Conservation (phyloP, 1,139 yeast species). For the Hansenula lynferdii region DNA sequence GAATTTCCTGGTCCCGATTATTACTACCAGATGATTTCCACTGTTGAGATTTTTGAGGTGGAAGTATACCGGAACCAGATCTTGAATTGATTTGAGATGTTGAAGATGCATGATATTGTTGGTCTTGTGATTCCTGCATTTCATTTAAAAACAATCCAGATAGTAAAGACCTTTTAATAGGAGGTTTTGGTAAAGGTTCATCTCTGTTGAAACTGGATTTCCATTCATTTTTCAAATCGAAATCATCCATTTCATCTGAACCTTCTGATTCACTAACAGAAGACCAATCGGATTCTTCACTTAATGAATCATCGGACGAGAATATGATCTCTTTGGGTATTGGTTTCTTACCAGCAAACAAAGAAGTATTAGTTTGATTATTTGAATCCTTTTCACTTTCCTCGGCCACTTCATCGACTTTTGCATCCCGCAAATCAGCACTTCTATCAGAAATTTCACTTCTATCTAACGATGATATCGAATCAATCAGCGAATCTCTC, state of each 20-base stretch:
- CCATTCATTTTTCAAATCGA: slow-evolving; percentile 32
- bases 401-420: background rate
- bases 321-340: slow-evolving; percentile 21
- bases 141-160: slow-evolving; percentile 68
- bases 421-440: too few relatives aligned
- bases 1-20: slow-evolving; percentile 5
- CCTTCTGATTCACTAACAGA: slow-evolving; percentile 21
- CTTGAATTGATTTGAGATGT: slow-evolving; percentile 1
- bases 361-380: slow-evolving; percentile 9
- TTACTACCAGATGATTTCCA: slow-evolving; percentile 4
- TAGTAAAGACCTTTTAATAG: slow-evolving; percentile 54
- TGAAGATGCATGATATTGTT: slow-evolving; percentile 12
- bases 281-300: slow-evolving; percentile 34
- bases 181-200: slow-evolving; percentile 30
- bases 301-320: slow-evolving; percentile 29
- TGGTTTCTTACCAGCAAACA: slow-evolving; percentile 16
- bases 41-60: slow-evolving; percentile 3
- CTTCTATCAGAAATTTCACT: background rate
- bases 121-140: slow-evolving; percentile 24
- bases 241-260: slow-evolving; percentile 45
- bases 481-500: background rate
- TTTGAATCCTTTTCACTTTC: background rate
- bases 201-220: slow-evolving; percentile 31
- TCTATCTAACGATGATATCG: background rate
- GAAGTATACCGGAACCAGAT: background rate